These are phyloP conservation scores for Corrigiola litoralis DNA, from an alignment of 179 eudicot genomes.

Conservation along the genomic window DNA sequence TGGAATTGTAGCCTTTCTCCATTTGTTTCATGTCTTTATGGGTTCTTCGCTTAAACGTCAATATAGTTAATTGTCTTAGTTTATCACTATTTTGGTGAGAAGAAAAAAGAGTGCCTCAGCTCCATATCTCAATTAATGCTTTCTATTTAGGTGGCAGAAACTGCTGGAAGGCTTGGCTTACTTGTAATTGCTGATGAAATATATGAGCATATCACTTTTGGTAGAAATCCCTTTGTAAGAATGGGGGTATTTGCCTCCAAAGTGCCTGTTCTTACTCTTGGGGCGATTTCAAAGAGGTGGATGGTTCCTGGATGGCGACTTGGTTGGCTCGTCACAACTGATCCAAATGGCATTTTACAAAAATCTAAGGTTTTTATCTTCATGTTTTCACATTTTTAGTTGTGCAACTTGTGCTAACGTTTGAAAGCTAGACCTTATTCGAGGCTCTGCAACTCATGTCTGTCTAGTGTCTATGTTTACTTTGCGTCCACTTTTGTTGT, in stretches of 20 bases:
- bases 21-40: too few species aligned
- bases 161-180: conserved; percentile 30
- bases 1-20: too few species aligned
- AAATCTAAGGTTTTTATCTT: conserved; percentile 15
- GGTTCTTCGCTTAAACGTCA: too few species aligned
- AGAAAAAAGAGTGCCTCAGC: too few species aligned
- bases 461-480: too few species aligned
- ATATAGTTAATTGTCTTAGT: background rate
- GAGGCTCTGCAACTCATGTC: too few species aligned
- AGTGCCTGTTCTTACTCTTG: conserved; percentile 33
- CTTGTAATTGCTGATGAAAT: conserved; percentile 36
- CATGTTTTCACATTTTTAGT: background rate
- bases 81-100: background rate
- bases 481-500: too few species aligned
- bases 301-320: conserved; percentile 43
- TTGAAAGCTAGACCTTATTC: too few species aligned
- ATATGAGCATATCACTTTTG: conserved; percentile 25
- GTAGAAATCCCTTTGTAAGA: conserved; percentile 31
- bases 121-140: too few species aligned
- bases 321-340: conserved; percentile 36
- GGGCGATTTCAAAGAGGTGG: conserved; percentile 38
- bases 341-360: conserved; percentile 25
- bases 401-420: background rate
- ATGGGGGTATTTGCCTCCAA: conserved; percentile 34
- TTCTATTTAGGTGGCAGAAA: conserved; percentile 33